Evolutionary conservation across 225 moss, liverwort and hornwort species (phyloP), one percentile per base, ranked within the genome.

Genomic region (Polytrichum formosum): DNA sequence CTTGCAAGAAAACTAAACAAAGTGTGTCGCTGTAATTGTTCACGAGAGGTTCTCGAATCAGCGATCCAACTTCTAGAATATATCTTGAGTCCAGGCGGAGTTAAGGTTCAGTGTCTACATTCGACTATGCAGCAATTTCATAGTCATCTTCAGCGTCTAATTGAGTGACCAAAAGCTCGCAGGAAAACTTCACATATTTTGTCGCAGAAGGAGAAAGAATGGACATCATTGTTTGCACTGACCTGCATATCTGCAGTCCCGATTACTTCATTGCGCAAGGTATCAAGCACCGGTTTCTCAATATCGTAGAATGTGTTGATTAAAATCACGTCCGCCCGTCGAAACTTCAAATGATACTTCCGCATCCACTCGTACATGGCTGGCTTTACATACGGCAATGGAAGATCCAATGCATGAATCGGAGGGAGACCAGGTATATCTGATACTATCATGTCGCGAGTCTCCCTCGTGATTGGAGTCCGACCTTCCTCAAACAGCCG

Each of bases 361-460:
- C 23, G 21, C 58, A 22, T 58, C 69, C 31, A 30, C 19, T 59
- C 29, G 58, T 33, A 58, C 1, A n/a, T 8, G 19, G 17, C 55
- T 28, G 56, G 18, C 56, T 70, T 30, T 33, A 56, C 5, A 26
- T 56, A 16, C 20, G 69, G 58, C 1, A 0, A 0, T 28, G 71
- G 71, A 0, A 86, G 75, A 20, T 86, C 78, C 62, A 78, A 8
- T 0, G 70, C 72, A 1, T 5, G 6, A 5, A 13, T 68, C 1
- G 82, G 75, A 3, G 80, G 83, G 1, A 80, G 64, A 16, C 86
- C 86, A 1, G 83, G 82, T 5, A 86, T 86, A 18, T 69, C 65
- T 16, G 73, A 61, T 13, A 80, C 1, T 0, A 86, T 1, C 0
- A 20, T 4, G 29, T 80, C 75, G 13, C 75, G 64, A 13, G 67